These are phyloP conservation scores for Curvularia sp. DNA, from an alignment of 2,329 filamentous ascomycete species.

Conservation along the genomic window DNA sequence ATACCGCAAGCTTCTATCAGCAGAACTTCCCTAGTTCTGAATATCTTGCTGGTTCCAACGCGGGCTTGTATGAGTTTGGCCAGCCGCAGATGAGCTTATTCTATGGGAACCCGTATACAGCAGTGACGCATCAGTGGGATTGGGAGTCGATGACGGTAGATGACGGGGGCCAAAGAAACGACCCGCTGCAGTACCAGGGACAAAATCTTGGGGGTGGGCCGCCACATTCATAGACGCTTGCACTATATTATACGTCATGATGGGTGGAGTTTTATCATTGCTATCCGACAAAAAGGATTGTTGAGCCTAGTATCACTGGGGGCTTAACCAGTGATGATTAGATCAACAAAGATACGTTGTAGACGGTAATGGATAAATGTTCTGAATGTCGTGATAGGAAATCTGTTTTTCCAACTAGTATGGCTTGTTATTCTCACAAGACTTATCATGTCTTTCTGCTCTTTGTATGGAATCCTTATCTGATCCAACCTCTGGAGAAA, in stretches of 20 bases:
- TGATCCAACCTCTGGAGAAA: background rate
- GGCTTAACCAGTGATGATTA: background rate
- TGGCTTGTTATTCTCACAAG: background rate
- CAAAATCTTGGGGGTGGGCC: background rate
- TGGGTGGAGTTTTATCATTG: background rate
- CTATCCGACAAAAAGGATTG: background rate
- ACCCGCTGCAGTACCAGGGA: background rate
- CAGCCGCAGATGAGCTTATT: constrained; percentile 14
- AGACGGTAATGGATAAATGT: too few species aligned
- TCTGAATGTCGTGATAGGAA: background rate
- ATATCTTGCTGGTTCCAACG: background rate
- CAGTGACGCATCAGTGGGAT: constrained; percentile 20
- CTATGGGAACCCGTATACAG: constrained; percentile 23
- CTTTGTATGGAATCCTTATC: background rate
- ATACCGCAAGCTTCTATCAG: constrained; percentile 1
- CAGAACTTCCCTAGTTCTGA: background rate
- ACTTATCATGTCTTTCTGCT: background rate
- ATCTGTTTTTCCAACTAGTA: background rate
- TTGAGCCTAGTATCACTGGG: background rate
- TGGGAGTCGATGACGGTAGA: constrained; percentile 9
- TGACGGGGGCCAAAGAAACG: background rate
- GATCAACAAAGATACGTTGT: too few species aligned
- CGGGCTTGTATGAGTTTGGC: background rate
- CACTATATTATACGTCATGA: too few species aligned
- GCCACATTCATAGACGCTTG: background rate